phyloP scores from a whole-genome alignment of 345 rosid species.

The Hibiscus tridactylites region DNA sequence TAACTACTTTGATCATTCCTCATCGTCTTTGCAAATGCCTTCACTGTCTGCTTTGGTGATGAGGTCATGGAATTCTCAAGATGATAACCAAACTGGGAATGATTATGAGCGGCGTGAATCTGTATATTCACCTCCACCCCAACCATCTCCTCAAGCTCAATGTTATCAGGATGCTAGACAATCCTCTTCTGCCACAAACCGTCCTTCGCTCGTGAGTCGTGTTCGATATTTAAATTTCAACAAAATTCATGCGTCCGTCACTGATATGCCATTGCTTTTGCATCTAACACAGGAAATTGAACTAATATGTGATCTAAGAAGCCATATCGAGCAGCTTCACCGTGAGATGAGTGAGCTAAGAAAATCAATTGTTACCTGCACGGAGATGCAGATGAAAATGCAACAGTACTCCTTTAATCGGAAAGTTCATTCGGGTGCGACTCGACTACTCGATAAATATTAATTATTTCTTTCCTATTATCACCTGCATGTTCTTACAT shows the following conservation, averaged over 20 bases:
- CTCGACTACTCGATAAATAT: background rate
- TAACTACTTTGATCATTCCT: constrained; percentile 35
- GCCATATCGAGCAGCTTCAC: constrained; percentile 62
- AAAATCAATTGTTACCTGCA: constrained; percentile 43
- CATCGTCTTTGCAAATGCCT: constrained; percentile 27
- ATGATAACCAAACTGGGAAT: constrained; percentile 28
- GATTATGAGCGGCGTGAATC: constrained; percentile 28
- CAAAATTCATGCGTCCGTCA: background rate
- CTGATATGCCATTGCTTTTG: background rate
- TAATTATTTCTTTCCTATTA: too few species aligned
- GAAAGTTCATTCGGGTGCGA: constrained; percentile 43
- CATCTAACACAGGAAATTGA: constrained; percentile 46
- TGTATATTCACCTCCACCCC: constrained; percentile 19
- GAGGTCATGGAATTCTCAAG: constrained; percentile 42
- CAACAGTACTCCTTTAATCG: constrained; percentile 36
- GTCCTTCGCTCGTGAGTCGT: constrained; percentile 45
- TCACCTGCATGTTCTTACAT: too few species aligned
- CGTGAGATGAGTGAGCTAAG: constrained; percentile 60
- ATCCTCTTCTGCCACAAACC: constrained; percentile 23
- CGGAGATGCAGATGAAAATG: constrained; percentile 53
- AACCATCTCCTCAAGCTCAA: constrained; percentile 20
- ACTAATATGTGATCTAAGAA: constrained; percentile 49
- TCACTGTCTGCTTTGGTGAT: constrained; percentile 20
- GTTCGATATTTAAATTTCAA: background rate
- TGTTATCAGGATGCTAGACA: constrained; percentile 19